Conservation (phyloP, 495 filamentous ascomycete species). For the Hypoxylon lenormandii region DNA sequence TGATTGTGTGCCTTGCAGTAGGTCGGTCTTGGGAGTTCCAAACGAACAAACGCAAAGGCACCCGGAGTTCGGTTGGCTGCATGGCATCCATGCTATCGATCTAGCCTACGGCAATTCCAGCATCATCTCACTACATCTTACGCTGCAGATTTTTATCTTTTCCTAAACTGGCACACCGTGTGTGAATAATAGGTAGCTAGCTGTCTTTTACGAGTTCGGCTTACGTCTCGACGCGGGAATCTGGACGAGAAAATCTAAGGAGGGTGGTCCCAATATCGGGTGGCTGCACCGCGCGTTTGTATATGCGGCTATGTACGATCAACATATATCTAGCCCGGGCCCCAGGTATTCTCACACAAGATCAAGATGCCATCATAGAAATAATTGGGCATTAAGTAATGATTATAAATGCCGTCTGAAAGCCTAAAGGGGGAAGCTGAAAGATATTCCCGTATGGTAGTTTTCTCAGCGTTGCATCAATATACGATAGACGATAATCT, state of each 20-base stretch:
- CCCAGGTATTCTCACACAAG: no score
- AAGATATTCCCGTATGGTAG: slow-evolving; percentile 19
- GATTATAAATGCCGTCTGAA: background rate
- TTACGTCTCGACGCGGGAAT: slow-evolving; percentile 6
- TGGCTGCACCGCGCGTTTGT: slow-evolving; percentile 16
- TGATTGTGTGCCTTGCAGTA: no score
- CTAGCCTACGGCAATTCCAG: slow-evolving; percentile 13
- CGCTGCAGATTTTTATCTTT: background rate
- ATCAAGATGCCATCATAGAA: no score
- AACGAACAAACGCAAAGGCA: slow-evolving; percentile 17
- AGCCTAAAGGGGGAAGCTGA: slow-evolving; percentile 18
- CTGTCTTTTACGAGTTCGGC: slow-evolving; percentile 3
- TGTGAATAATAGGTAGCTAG: background rate
- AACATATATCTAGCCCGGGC: no score
- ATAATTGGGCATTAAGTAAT: background rate
- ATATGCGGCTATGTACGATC: slow-evolving; percentile 14
- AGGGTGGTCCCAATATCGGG: slow-evolving; percentile 6
- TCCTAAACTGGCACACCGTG: background rate
- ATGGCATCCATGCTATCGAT: slow-evolving; percentile 5
- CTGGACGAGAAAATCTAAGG: background rate
- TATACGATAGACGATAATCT: background rate
- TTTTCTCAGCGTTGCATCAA: slow-evolving; percentile 16
- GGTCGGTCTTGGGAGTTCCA: background rate
- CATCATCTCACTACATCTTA: background rate
- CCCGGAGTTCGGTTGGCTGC: slow-evolving; percentile 43